These are phyloP conservation scores for Mortierella sp. DNA, from an alignment of 371 early-diverging fungal species.

Conservation along the genomic window DNA sequence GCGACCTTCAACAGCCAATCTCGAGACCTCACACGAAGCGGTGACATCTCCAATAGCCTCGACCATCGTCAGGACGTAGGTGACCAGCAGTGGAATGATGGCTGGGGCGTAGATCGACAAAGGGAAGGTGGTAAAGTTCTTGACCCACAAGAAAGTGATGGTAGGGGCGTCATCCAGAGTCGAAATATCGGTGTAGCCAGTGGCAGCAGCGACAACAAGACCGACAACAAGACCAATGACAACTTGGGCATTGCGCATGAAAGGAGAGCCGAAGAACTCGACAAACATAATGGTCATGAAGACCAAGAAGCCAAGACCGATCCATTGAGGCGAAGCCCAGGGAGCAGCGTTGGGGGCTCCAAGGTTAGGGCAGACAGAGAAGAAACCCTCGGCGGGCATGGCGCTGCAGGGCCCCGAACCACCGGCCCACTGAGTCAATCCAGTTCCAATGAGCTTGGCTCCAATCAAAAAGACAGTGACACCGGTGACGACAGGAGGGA, in stretches of 20 bases:
- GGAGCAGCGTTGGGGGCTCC: constrained; percentile 67
- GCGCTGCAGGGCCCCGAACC: constrained; percentile 61
- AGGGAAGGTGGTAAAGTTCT: constrained; percentile 64
- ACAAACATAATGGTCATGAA: constrained; percentile 68
- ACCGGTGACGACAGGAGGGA: constrained; percentile 70
- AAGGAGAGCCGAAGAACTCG: constrained; percentile 71
- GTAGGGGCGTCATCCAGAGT: constrained; percentile 66
- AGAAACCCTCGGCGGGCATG: constrained; percentile 48
- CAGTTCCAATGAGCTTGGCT: constrained; percentile 61
- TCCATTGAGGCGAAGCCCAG: constrained; percentile 67
- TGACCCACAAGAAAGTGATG: constrained; percentile 70
- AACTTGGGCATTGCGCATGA: constrained; percentile 68
- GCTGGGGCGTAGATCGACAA: constrained; percentile 72
- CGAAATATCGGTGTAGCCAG: constrained; percentile 70
- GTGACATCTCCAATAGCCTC: constrained; percentile 71
- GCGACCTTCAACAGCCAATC: constrained; percentile 72
- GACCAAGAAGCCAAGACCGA: constrained; percentile 69
- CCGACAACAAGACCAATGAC: constrained; percentile 59
- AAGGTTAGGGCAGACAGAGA: constrained; percentile 55
- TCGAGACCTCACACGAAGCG: constrained; percentile 73
- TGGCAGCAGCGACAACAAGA: constrained; percentile 69
- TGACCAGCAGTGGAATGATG: constrained; percentile 71
- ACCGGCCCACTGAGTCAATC: constrained; percentile 67
- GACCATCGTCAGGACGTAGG: constrained; percentile 67
- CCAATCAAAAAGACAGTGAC: constrained; percentile 66